phyloP scores from a whole-genome alignment of 2,329 filamentous ascomycete genomes.

The Fusarium denticulatum region DNA sequence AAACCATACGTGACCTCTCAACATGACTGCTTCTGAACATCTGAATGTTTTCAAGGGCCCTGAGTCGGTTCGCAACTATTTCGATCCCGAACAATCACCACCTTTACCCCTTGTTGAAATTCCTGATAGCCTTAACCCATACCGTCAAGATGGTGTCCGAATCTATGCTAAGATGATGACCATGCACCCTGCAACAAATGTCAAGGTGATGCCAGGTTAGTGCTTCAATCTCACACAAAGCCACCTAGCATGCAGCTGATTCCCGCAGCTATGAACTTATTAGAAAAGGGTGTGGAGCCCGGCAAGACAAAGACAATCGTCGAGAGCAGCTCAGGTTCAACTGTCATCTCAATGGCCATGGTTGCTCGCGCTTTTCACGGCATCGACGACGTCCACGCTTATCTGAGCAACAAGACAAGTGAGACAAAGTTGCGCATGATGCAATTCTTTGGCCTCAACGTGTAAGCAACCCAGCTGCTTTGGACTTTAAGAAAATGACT shows the following conservation, averaged over 20 bases:
- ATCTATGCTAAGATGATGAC: slow-evolving; percentile 74
- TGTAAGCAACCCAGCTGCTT: slow-evolving; percentile 36
- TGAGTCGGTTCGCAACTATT: slow-evolving; percentile 65
- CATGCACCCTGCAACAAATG: slow-evolving; percentile 69
- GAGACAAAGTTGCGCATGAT: slow-evolving; percentile 47
- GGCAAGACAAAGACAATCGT: slow-evolving; percentile 63
- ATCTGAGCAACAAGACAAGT: slow-evolving; percentile 60
- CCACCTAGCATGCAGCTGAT: slow-evolving; percentile 10
- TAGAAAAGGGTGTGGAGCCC: slow-evolving; percentile 56
- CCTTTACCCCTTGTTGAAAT: slow-evolving; percentile 69
- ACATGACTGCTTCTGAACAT: slow-evolving; percentile 40
- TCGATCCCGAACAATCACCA: slow-evolving; percentile 65
- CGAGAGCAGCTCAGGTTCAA: slow-evolving; percentile 70
- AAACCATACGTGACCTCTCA: slow-evolving; percentile 22
- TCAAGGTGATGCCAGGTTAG: slow-evolving; percentile 68
- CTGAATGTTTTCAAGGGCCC: slow-evolving; percentile 66
- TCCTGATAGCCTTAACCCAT: slow-evolving; percentile 65
- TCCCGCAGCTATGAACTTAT: slow-evolving; percentile 54
- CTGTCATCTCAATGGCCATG: slow-evolving; percentile 65
- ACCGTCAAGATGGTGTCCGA: slow-evolving; percentile 64
- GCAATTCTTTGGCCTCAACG: slow-evolving; percentile 48
- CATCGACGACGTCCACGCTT: slow-evolving; percentile 55
- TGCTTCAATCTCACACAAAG: not conserved
- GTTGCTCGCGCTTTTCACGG: slow-evolving; percentile 49
- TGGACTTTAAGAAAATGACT: not conserved